A percentile compares a stretch with the other conserved stretches of the same genome.
Conservation (phyloP, 768 basidiomycete genomes). For the Tubosaeta sp. region DNA sequence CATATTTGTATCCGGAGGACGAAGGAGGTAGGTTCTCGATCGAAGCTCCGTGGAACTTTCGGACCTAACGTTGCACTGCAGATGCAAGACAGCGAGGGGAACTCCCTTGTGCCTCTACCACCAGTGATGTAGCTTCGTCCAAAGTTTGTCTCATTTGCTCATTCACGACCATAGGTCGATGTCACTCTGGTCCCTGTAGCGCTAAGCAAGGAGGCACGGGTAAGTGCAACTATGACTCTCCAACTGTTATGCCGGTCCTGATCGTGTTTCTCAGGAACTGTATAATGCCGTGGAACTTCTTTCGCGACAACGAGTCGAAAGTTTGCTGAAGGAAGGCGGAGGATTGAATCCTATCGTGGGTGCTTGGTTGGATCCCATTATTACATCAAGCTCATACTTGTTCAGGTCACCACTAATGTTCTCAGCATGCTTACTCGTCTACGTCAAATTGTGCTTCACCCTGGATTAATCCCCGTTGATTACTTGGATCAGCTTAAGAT, state of each 20-base stretch:
- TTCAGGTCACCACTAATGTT: constrained; percentile 63
- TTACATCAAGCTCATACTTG: constrained; percentile 3
- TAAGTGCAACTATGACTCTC: constrained; percentile 28
- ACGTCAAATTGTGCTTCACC: constrained; percentile 78
- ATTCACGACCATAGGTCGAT: constrained; percentile 51
- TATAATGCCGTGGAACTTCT: constrained; percentile 67
- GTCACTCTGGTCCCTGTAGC: constrained; percentile 70
- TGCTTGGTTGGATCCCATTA: neutral
- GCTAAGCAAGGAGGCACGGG: constrained; percentile 60
- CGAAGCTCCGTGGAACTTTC: neutral
- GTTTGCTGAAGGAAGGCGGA: constrained; percentile 40
- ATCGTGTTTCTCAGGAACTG: constrained; percentile 39
- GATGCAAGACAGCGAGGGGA: constrained; percentile 83
- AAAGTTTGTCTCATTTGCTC: neutral
- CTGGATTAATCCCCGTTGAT: constrained; percentile 63
- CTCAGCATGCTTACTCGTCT: constrained; percentile 83
- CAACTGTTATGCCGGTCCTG: neutral
- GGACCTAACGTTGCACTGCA: constrained; percentile 30
- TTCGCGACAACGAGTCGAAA: constrained; percentile 60
- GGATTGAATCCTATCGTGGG: constrained; percentile 41
- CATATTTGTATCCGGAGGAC: constrained; percentile 78
- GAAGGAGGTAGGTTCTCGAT: constrained; percentile 55
- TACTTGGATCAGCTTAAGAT: constrained; percentile 62
- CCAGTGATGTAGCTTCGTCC: constrained; percentile 37
- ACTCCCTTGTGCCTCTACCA: constrained; percentile 70